Evolutionary conservation across 1,139 yeast species (phyloP).

Genomic region (Yamadazyma blattariae): DNA sequence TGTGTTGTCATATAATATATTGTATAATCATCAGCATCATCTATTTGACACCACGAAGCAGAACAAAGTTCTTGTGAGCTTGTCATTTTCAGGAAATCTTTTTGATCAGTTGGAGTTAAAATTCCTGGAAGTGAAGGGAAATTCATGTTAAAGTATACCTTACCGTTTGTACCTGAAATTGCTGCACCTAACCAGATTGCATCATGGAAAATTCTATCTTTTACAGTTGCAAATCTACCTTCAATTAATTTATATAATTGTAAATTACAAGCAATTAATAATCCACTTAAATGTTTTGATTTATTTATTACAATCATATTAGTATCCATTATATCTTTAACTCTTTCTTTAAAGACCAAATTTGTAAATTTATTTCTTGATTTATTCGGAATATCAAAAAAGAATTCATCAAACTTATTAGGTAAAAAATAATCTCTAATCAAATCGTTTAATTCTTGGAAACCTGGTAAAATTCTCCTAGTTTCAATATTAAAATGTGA

Average conservation of each 20-base stretch:
- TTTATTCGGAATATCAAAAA: conserved; percentile 18
- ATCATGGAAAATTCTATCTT: conserved; percentile 20
- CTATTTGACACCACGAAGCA: conserved; percentile 38
- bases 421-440: conserved; percentile 25
- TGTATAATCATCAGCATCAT: conserved; percentile 21
- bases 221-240: conserved; percentile 19
- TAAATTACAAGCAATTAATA: conserved; percentile 25
- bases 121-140: conserved; percentile 33
- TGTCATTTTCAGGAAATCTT: conserved; percentile 17
- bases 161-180: conserved; percentile 22
- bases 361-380: conserved; percentile 12
- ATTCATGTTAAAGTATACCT: conserved; percentile 23
- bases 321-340: conserved; percentile 27
- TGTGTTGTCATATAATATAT: conserved; percentile 32
- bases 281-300: conserved; percentile 24
- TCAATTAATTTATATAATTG: conserved; percentile 23
- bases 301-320: conserved; percentile 29
- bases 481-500: conserved; percentile 17
- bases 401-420: conserved; percentile 15
- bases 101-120: conserved; percentile 26
- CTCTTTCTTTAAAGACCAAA: conserved; percentile 22
- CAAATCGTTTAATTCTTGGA: conserved; percentile 27
- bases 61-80: conserved; percentile 35
- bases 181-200: conserved; percentile 36
- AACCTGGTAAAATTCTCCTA: conserved; percentile 25